These are phyloP conservation scores for Picochlorum sp. DNA, from an alignment of 139 green algal genomes.

Conservation along the genomic window DNA sequence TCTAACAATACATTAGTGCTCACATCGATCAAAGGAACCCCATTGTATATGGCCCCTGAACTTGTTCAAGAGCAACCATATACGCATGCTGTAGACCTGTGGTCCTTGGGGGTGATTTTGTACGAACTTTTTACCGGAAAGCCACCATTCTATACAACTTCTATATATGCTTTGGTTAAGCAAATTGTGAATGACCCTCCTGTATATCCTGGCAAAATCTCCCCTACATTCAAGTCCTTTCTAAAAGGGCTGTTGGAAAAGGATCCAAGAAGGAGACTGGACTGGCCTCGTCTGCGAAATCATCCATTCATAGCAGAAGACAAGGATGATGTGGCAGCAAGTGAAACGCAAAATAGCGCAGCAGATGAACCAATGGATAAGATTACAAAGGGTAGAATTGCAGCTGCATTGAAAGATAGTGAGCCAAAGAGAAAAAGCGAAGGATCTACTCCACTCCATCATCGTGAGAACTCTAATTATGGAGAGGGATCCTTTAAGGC, in stretches of 20 bases:
- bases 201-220: conserved; percentile 81
- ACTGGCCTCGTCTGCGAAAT: conserved; percentile 83
- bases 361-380: too few relatives aligned
- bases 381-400: too few relatives aligned
- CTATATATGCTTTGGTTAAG: conserved; percentile 90
- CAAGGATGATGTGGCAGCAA: too few relatives aligned
- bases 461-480: neutral
- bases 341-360: too few relatives aligned
- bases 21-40: conserved; percentile 93
- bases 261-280: conserved; percentile 64
- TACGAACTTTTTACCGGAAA: conserved; percentile 95
- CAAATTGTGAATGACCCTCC: conserved; percentile 91
- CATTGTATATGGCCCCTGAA: conserved; percentile 98
- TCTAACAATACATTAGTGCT: conserved; percentile 83
- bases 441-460: too few relatives aligned
- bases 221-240: conserved; percentile 80
- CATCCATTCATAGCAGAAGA: conserved; percentile 86
- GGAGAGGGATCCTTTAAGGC: neutral
- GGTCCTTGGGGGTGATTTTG: conserved; percentile 95
- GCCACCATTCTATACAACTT: conserved; percentile 98
- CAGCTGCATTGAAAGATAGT: too few relatives aligned
- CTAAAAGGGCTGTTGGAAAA: conserved; percentile 95
- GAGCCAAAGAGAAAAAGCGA: too few relatives aligned
- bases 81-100: conserved; percentile 90
- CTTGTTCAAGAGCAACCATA: conserved; percentile 97